A percentile compares a stretch with the other conserved stretches of the same genome.
Conservation (phyloP, 1,139 yeast genomes). For the Blastobotrys persicus region DNA sequence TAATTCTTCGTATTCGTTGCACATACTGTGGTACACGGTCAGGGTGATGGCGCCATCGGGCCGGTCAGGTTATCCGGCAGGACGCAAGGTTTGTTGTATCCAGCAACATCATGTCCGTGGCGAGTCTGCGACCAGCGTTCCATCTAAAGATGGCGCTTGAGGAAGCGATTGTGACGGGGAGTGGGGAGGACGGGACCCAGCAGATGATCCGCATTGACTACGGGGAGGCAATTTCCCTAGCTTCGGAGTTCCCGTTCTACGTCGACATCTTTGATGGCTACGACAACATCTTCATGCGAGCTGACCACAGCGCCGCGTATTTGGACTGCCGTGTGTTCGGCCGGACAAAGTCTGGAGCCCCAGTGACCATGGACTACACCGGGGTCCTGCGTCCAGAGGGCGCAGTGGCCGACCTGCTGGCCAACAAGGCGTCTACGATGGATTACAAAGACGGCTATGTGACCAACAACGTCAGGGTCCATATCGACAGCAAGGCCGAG, state of each 20-base stretch:
- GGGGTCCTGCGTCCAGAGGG: conserved; percentile 14
- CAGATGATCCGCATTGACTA: conserved; percentile 12
- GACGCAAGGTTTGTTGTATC: not conserved
- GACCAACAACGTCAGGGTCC: conserved; percentile 8
- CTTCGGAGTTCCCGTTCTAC: conserved; percentile 14
- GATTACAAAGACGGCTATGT: conserved; percentile 16
- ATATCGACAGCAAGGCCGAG: conserved; percentile 10
- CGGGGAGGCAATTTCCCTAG: conserved; percentile 11
- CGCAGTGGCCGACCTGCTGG: conserved; percentile 12
- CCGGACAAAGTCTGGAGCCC: conserved; percentile 9
- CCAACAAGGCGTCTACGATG: conserved; percentile 11
- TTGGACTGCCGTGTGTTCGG: conserved; percentile 15
- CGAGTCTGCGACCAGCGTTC: conserved; percentile 12
- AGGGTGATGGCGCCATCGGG: no score
- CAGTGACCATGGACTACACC: conserved; percentile 8
- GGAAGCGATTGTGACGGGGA: conserved; percentile 12
- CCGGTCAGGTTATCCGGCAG: no score
- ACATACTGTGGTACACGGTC: no score
- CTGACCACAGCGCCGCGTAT: conserved; percentile 11
- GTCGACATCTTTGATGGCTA: conserved; percentile 12
- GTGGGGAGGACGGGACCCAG: conserved; percentile 9
- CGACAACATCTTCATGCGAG: conserved; percentile 14
- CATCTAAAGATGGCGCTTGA: conserved; percentile 8
- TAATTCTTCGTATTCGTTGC: no score
- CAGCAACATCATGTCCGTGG: conserved; percentile 4